Evolutionary conservation across 2,329 filamentous ascomycete species (phyloP).

Genomic region (Aureobasidium uvarum): DNA sequence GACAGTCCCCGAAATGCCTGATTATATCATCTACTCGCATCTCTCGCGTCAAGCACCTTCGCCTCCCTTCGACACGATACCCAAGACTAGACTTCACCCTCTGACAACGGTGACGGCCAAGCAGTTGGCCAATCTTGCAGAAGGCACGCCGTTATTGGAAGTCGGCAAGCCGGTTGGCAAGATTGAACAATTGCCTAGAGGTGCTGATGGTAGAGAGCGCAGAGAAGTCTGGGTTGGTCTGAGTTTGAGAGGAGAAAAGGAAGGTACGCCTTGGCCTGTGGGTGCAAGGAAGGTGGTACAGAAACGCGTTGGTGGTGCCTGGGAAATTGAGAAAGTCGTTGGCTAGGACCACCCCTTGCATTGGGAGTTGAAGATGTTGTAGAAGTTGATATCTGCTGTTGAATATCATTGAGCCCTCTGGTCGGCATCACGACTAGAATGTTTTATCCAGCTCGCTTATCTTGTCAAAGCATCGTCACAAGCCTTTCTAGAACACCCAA

Average conservation of each 20-base stretch:
- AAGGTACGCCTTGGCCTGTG: slow-evolving; percentile 69
- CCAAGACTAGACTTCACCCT: slow-evolving; percentile 83
- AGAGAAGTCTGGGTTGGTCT: slow-evolving; percentile 84
- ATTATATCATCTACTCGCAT: slow-evolving; percentile 83
- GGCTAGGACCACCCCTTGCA: neutral
- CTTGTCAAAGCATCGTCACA: too few species aligned
- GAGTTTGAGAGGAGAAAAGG: slow-evolving; percentile 65
- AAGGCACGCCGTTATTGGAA: slow-evolving; percentile 77
- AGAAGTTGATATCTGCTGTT: too few species aligned
- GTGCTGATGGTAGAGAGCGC: slow-evolving; percentile 48
- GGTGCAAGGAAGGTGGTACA: slow-evolving; percentile 28
- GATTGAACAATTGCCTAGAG: slow-evolving; percentile 54
- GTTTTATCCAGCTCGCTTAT: too few species aligned
- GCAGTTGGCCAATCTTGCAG: slow-evolving; percentile 74
- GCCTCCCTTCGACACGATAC: slow-evolving; percentile 45
- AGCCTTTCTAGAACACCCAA: too few species aligned
- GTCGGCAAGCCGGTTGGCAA: slow-evolving; percentile 93
- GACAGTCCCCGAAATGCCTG: slow-evolving; percentile 71
- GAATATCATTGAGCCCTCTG: too few species aligned
- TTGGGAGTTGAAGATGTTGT: too few species aligned
- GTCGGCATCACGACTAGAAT: too few species aligned
- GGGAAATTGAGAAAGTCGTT: slow-evolving; percentile 28
- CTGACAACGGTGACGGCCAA: slow-evolving; percentile 74
- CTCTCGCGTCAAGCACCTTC: slow-evolving; percentile 65
- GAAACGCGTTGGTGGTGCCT: slow-evolving; percentile 26